Conservation (phyloP, 2,329 filamentous ascomycete genomes). For the Bimuria novae-zelandiae region DNA sequence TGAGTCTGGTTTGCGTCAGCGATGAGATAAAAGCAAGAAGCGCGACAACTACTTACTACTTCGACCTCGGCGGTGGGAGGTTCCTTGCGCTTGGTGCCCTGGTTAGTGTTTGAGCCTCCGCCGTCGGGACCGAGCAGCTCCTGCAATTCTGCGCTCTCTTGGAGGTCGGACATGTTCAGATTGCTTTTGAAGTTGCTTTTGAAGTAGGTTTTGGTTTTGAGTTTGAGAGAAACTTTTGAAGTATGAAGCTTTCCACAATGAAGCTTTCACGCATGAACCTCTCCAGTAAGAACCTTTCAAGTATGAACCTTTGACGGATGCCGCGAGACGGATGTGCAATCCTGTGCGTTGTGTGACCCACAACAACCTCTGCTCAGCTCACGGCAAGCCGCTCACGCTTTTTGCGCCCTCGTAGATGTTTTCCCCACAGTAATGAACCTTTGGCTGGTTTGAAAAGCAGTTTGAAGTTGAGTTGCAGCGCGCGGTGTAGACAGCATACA, state of each 20-base stretch:
- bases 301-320: no score
- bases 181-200: no score
- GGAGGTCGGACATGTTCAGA: no score
- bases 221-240: neutral
- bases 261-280: no score
- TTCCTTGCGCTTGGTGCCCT: constrained; percentile 2
- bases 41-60: constrained; percentile 19
- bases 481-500: no score
- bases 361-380: neutral
- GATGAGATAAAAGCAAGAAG: no score
- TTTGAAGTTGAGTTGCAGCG: neutral
- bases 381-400: neutral
- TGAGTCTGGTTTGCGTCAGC: constrained; percentile 23
- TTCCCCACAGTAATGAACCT: neutral
- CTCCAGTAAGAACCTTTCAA: no score
- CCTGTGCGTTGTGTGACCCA: no score
- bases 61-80: constrained; percentile 9
- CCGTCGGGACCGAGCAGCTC: neutral
- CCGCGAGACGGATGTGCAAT: constrained; percentile 1
- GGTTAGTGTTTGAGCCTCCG: neutral
- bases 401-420: neutral
- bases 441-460: no score
- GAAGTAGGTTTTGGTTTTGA: no score
- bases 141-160: neutral
- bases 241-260: neutral